Evolutionary conservation across 2,329 filamentous ascomycete genomes (phyloP).

Genomic region (Pseudopithomyces chartarum): DNA sequence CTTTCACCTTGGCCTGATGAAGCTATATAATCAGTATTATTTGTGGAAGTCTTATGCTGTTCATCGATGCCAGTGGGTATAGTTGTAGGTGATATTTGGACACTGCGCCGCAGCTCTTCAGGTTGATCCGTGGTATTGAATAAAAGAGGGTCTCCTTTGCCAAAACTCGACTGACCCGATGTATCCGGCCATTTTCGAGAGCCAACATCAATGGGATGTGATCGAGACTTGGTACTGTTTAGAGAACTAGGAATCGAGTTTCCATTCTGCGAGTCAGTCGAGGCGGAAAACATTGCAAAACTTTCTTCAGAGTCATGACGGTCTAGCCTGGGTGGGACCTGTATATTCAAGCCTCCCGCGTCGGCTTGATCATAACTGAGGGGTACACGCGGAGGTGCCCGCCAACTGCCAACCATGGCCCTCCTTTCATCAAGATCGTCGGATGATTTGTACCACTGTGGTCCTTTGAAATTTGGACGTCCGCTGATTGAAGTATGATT

Average conservation of each 20-base stretch:
- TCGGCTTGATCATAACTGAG: slow-evolving; percentile 54
- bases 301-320: slow-evolving; percentile 66
- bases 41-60: not conserved
- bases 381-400: slow-evolving; percentile 55
- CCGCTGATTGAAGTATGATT: slow-evolving; percentile 15
- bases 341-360: slow-evolving; percentile 42
- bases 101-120: slow-evolving; percentile 23
- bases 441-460: slow-evolving; percentile 40
- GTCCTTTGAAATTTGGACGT: slow-evolving; percentile 30
- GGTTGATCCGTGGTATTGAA: slow-evolving; percentile 11
- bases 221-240: slow-evolving; percentile 39
- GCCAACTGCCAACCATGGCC: slow-evolving; percentile 51
- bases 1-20: slow-evolving; percentile 20
- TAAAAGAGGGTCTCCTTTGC: slow-evolving; percentile 19
- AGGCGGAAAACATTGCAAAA: slow-evolving; percentile 68
- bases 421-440: slow-evolving; percentile 45
- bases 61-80: slow-evolving; percentile 23
- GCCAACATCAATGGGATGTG: slow-evolving; percentile 29
- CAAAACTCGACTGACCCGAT: slow-evolving; percentile 40
- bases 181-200: slow-evolving; percentile 34
- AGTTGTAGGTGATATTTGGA: slow-evolving; percentile 34
- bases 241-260: slow-evolving; percentile 60
- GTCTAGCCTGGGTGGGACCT: slow-evolving; percentile 42
- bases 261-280: slow-evolving; percentile 60
- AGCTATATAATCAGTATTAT: slow-evolving; percentile 15